Conservation (phyloP, 139 green algal genomes). For the Auxenochlorella protothecoides region DNA sequence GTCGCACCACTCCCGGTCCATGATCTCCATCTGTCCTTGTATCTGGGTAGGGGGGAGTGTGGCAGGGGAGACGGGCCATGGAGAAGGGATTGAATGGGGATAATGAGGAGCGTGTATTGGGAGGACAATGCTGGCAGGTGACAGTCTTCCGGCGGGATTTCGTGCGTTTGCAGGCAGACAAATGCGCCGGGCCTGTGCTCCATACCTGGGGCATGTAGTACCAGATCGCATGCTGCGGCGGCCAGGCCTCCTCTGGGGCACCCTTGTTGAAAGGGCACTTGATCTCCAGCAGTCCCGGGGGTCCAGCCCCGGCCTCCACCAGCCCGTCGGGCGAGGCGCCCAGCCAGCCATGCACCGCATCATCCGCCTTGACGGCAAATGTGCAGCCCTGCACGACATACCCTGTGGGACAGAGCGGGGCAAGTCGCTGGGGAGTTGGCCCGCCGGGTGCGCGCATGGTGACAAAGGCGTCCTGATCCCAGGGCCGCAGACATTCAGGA, state of each 20-base stretch:
- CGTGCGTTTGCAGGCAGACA: no score
- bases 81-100: neutral
- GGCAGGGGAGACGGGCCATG: neutral
- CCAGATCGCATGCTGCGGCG: constrained; percentile 27
- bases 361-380: constrained; percentile 28
- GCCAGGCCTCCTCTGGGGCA: constrained; percentile 24
- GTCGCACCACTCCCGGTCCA: constrained; percentile 52
- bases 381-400: neutral
- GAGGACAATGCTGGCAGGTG: neutral
- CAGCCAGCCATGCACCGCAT: constrained; percentile 49
- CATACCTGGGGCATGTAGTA: constrained; percentile 65
- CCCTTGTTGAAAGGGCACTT: constrained; percentile 65
- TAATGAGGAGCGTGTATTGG: neutral
- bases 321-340: constrained; percentile 58
- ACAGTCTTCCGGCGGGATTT: no score
- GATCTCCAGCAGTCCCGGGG: constrained; percentile 51
- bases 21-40: constrained; percentile 63
- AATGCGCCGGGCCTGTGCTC: neutral
- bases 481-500: no score
- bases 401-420: neutral
- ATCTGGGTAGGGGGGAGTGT: constrained; percentile 16
- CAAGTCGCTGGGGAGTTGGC: no score
- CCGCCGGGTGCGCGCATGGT: no score
- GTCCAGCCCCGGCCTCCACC: constrained; percentile 17
- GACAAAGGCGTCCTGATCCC: no score